Evolutionary conservation across 352 stramenopile species (phyloP), one percentile per base, ranked within the genome.

Genomic region (Pythium volutum): DNA sequence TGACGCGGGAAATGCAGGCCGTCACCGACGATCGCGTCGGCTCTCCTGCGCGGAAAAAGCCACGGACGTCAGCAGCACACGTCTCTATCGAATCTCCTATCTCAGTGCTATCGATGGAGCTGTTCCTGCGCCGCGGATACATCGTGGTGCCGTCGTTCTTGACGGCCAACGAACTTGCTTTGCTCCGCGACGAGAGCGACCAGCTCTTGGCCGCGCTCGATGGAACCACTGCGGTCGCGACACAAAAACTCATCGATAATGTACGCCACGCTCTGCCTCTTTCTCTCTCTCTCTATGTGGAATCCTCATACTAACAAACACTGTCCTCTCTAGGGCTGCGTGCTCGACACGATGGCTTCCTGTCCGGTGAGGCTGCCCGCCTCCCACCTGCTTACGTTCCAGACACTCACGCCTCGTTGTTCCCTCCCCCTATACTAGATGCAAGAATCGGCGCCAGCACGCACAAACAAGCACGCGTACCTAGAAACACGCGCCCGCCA

Each of bases 271-370:
- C 3, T 36, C 31, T 36, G 8, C 31, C 3, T 15, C 31, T 54
- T 9, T 33, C 26, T 29, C 1, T 31, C 9, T 22, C 2, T 3
- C 20, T 38, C 2, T 25, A 23, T 20, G 16, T 51, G 4, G 4
- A 16, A 33, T n/a, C 33, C 14, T 20, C 7, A n/a, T 3, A 23
- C 18, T 36, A 11, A 36, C 8, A 36, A 36, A 11, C 53, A 33
- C 8, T 64, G 4, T 62, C 71, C n/a, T 41, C 4, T 43, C 2
- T 20, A 76, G 66, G 79, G 79, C 29, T 89, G 79, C 42, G 77
- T 89, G n/a, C 27, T 89, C 20, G 79, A 89, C 36, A 55, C 77
- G 20, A 75, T 89, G 66, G 73, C 75, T n/a, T 61, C 81, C 4
- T 81, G 56, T 68, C 79, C 77, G 34, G 76, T 88, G 47, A 25